A percentile compares a stretch with the other conserved stretches of the same genome.
phyloP scores from a whole-genome alignment of 1,284 basidiomycete species.

The Microbotryum silenes-acaulis region DNA sequence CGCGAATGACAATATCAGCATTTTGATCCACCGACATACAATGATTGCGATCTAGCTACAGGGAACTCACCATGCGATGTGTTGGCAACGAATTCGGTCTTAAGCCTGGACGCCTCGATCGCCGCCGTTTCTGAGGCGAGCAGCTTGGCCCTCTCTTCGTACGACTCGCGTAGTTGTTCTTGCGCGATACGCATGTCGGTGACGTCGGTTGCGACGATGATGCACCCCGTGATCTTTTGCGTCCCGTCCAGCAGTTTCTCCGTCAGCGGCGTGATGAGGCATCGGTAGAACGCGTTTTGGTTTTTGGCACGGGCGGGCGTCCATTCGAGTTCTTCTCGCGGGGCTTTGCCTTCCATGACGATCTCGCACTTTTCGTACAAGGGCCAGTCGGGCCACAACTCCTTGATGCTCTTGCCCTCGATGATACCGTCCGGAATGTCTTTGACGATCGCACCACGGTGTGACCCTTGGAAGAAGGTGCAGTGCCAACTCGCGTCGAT shows the following conservation, averaged over 20 bases:
- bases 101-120: slow-evolving; percentile 40
- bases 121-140: slow-evolving; percentile 41
- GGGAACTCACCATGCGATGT: slow-evolving; percentile 13
- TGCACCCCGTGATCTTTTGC: slow-evolving; percentile 37
- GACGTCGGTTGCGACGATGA: slow-evolving; percentile 41
- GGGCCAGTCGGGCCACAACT: neutral
- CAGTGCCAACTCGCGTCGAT: neutral
- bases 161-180: slow-evolving; percentile 36
- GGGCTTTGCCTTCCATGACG: too few species aligned
- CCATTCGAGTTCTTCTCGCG: too few species aligned
- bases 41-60: too few species aligned
- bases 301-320: too few species aligned
- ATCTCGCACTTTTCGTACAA: neutral
- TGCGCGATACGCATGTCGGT: slow-evolving; percentile 40
- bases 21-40: neutral
- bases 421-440: neutral
- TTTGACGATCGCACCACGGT: slow-evolving; percentile 10
- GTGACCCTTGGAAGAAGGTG: neutral
- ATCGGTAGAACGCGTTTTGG: too few species aligned
- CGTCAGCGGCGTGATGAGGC: slow-evolving; percentile 23
- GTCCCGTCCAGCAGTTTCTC: slow-evolving; percentile 17
- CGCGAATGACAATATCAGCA: neutral
- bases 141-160: slow-evolving; percentile 38
- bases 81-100: slow-evolving; percentile 39
- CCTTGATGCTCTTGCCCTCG: neutral